Conservation (phyloP, 192 early-diverging fungal species). For the Backusella mclennaniae region DNA sequence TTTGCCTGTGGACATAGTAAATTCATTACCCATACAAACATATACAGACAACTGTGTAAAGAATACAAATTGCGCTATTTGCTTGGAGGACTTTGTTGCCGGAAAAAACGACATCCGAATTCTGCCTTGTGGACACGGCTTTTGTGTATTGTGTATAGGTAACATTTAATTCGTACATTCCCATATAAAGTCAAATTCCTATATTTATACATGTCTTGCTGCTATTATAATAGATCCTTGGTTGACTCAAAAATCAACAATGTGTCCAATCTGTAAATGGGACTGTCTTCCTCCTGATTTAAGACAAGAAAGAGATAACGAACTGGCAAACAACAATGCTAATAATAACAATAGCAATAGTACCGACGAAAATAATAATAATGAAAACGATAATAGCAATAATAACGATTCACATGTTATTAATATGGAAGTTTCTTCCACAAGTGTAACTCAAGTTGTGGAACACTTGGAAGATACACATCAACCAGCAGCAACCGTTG, state of each 20-base stretch:
- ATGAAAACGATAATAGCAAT: not conserved
- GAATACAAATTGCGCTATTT: conserved; percentile 38
- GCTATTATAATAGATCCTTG: conserved; percentile 24
- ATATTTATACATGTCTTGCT: not conserved
- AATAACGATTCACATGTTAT: not conserved
- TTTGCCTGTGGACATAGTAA: conserved; percentile 31
- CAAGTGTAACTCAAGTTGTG: not conserved
- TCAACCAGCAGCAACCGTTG: not conserved
- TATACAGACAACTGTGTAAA: conserved; percentile 25
- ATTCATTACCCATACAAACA: conserved; percentile 18
- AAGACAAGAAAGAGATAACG: conserved; percentile 1
- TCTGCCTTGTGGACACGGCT: conserved; percentile 39
- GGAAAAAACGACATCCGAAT: conserved; percentile 27
- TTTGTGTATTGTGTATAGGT: conserved; percentile 40
- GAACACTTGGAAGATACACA: not conserved
- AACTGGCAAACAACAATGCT: not conserved
- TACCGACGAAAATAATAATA: not conserved
- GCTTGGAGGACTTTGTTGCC: conserved; percentile 32
- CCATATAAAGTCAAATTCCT: not conserved
- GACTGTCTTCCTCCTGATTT: conserved; percentile 25
- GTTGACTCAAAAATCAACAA: conserved; percentile 34
- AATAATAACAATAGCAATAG: not conserved
- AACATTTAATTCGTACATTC: not conserved
- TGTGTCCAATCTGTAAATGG: conserved; percentile 35
- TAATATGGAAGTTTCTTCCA: not conserved